Conservation (phyloP, 179 eudicot species). For the Nepenthes alata region DNA sequence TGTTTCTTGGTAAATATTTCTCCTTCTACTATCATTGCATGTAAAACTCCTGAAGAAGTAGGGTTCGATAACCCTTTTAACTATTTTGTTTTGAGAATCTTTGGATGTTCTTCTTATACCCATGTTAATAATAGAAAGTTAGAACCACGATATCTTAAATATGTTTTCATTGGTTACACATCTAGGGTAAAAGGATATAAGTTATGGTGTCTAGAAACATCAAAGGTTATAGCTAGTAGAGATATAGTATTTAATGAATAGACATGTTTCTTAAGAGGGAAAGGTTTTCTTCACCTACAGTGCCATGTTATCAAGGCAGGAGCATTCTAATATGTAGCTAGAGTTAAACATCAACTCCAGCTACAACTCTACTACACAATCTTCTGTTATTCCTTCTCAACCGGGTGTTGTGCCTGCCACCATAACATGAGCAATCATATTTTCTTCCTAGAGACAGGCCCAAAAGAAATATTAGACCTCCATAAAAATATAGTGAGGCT, state of each 20-base stretch:
- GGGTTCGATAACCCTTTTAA: constrained; percentile 4
- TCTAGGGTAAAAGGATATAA: too few species aligned
- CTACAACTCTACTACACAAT: too few species aligned
- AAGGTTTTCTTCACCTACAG: too few species aligned
- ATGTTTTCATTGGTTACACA: not conserved
- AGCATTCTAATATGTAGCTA: too few species aligned
- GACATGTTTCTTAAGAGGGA: too few species aligned
- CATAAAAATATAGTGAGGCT: too few species aligned
- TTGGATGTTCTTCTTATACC: constrained; percentile 6
- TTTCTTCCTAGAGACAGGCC: not conserved
- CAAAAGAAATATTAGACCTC: not conserved
- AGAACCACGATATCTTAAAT: not conserved
- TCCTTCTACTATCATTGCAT: not conserved
- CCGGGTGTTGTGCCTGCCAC: not conserved
- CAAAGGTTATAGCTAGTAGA: too few species aligned
- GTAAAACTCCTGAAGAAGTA: constrained; percentile 5
- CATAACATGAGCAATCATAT: not conserved
- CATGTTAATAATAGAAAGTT: constrained; percentile 4
- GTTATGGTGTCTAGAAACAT: too few species aligned
- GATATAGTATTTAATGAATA: too few species aligned
- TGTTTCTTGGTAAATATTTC: constrained; percentile 1
- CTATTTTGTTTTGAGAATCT: not conserved
- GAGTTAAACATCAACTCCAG: too few species aligned
- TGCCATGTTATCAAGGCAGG: too few species aligned
- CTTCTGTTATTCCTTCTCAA: too few species aligned